phyloP scores from a whole-genome alignment of 192 early-diverging fungal species.

The Coemansia guatemalensis region DNA sequence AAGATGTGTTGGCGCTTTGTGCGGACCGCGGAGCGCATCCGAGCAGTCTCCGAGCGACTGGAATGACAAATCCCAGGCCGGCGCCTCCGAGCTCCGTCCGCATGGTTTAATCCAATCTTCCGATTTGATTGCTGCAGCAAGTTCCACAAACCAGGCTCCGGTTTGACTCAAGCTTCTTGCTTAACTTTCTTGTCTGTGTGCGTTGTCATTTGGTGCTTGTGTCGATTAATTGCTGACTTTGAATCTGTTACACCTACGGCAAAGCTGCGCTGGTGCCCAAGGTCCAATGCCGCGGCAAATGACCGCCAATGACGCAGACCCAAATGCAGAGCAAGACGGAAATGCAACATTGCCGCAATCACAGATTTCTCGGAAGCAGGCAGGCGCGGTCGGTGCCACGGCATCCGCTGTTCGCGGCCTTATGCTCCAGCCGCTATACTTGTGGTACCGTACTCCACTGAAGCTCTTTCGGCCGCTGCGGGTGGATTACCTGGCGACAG shows the following conservation, averaged over 20 bases:
- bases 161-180: neutral
- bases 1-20: neutral
- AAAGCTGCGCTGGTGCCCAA: neutral
- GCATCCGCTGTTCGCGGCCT: constrained; percentile 48
- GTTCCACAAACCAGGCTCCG: neutral
- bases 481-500: constrained; percentile 78
- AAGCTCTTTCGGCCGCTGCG: constrained; percentile 75
- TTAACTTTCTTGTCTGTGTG: neutral
- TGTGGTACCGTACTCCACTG: constrained; percentile 56
- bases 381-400: constrained; percentile 51
- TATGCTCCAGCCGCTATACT: constrained; percentile 51
- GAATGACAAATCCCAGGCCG: neutral
- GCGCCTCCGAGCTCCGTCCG: neutral
- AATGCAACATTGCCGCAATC: constrained; percentile 7
- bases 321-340: neutral
- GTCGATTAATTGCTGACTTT: neutral
- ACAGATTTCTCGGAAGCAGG: constrained; percentile 43
- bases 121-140: neutral
- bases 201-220: neutral
- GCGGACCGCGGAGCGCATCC: neutral
- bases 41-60: neutral
- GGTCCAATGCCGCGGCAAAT: constrained; percentile 12
- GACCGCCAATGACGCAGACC: constrained; percentile 21
- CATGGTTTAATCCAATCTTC: neutral
- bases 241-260: neutral